A percentile compares a stretch with the other conserved stretches of the same genome.
Conservation (phyloP, 1,284 basidiomycete species). For the Tetrapyrgos nigripes region DNA sequence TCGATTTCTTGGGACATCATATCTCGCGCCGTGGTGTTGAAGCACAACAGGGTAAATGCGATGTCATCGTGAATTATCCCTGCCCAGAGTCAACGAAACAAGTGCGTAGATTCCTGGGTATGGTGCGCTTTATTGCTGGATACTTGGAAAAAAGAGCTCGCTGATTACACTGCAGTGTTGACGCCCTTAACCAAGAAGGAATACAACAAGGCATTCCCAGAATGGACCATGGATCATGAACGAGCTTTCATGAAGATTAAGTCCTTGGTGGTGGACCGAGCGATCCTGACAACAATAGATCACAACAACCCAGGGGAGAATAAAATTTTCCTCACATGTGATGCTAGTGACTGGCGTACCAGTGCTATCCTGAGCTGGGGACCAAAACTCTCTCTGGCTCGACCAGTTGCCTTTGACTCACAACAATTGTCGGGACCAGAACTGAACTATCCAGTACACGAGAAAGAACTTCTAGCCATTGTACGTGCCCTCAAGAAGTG, state of each 20-base stretch:
- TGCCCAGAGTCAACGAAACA: conserved; percentile 24
- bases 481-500: conserved; percentile 41
- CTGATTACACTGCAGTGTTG: conserved; percentile 29
- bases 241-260: conserved; percentile 47
- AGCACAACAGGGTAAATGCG: conserved; percentile 6
- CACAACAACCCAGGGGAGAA: too few relatives aligned
- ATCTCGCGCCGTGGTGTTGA: conserved; percentile 26
- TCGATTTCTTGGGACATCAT: conserved; percentile 32
- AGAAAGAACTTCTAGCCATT: conserved; percentile 41
- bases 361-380: conserved; percentile 43
- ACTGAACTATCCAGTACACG: conserved; percentile 41
- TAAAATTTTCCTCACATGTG: conserved; percentile 41
- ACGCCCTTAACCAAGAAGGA: conserved; percentile 32
- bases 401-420: conserved; percentile 42
- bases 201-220: conserved; percentile 29
- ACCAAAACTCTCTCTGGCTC: conserved; percentile 29
- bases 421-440: conserved; percentile 32
- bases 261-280: conserved; percentile 26
- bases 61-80: conserved; percentile 25
- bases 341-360: conserved; percentile 38
- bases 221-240: conserved; percentile 36
- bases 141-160: conserved; percentile 30
- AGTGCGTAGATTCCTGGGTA: conserved; percentile 35
- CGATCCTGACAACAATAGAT: conserved; percentile 37
- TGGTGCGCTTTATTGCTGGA: conserved; percentile 34